A percentile compares a stretch with the other conserved stretches of the same genome.
Conservation (phyloP, 345 rosid species). For the Combretum micranthum region DNA sequence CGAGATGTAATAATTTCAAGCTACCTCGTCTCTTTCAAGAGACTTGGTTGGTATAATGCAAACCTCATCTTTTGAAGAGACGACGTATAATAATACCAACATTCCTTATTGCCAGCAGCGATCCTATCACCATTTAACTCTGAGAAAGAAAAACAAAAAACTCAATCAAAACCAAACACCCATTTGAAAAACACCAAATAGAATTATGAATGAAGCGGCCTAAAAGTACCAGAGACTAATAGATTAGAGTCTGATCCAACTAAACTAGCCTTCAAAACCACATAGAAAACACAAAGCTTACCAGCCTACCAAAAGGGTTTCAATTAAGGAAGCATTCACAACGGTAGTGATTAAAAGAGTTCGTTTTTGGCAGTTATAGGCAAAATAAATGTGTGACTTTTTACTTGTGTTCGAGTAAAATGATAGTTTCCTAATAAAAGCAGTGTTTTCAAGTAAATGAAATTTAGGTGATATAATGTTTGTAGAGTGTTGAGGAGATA, state of each 20-base stretch:
- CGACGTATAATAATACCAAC: too few species aligned
- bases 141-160: conserved; percentile 9
- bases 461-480: neutral
- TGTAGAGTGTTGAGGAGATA: too few species aligned
- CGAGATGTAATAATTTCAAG: too few species aligned
- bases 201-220: neutral
- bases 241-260: conserved; percentile 87
- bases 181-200: neutral
- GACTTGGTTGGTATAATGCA: too few species aligned
- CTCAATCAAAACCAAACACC: neutral
- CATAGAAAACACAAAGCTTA: conserved; percentile 72
- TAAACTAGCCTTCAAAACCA: conserved; percentile 65
- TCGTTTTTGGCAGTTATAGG: neutral
- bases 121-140: conserved; percentile 36
- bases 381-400: neutral
- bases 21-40: too few species aligned
- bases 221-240: conserved; percentile 56
- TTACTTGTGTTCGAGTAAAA: too few species aligned
- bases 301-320: conserved; percentile 80
- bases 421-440: too few species aligned
- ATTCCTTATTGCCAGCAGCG: conserved; percentile 19
- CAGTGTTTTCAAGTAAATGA: neutral
- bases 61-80: too few species aligned
- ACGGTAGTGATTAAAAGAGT: conserved; percentile 8
- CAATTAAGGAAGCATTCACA: conserved; percentile 56